Evolutionary conservation across 78 protist species (phyloP), one percentile per base, ranked within the genome.

Genomic region (Speleostelium caveatum): DNA sequence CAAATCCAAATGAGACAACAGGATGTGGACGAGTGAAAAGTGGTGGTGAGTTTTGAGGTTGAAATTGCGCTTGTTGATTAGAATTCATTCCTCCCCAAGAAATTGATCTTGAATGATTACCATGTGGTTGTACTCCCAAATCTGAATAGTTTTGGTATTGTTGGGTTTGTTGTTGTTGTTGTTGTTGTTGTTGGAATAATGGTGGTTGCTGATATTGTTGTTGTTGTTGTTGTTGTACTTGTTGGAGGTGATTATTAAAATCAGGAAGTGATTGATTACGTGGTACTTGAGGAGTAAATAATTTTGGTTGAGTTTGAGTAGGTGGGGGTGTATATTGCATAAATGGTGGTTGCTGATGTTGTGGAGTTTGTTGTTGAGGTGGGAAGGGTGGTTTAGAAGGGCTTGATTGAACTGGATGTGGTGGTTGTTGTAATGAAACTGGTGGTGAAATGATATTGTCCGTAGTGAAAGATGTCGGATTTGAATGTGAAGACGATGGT

Each of bases 1-100:
- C 86, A 38, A 88, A 88, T 10, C 94, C 94, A 88, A 88, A 88
- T 26, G 89, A 58, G 61, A 88, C 16, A 16, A 88, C 85, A 39
- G 94, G 78, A 72, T 88, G 94, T 69, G 78, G 87, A 60, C 91
- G 68, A 12, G 79, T 19, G 39, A 28, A 83, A 10, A 83, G 42
- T 30, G 73, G 77, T 59, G 36, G 26, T 30, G 36, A 32, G 35
- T 66, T 56, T 68, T 45, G 76, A 24, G 17, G 66, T 62, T 45
- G 68, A 67, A 32, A 67, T 21, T 62, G 19, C n/a, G 71, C 77
- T 36, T 32, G n/a, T 6, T 10, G n/a, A 45, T 45, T 45, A 10
- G 53, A 14, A 21, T 7, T 56, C 3, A 45, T 72, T 72, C 78
- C 10, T 10, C 10, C n/a, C 1, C 68, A 65, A 26, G 73, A 45